A percentile compares a stretch with the other conserved stretches of the same genome.
These are phyloP conservation scores for Daldinia grandis DNA, from an alignment of 495 filamentous ascomycete species.

Conservation along the genomic window DNA sequence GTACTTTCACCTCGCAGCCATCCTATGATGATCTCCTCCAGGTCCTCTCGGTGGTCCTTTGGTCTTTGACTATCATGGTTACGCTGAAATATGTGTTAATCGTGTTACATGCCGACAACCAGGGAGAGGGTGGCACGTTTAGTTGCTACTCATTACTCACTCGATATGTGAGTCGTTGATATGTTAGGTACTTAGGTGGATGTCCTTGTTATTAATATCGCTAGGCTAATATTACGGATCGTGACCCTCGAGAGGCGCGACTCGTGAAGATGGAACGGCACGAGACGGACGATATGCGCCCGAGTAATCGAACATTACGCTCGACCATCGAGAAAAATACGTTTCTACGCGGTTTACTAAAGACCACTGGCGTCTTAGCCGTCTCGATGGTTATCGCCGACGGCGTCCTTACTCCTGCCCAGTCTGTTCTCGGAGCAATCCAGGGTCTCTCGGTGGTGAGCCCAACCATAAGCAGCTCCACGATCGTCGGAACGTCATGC, in stretches of 20 bases:
- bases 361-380: slow-evolving; percentile 73
- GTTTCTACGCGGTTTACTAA: slow-evolving; percentile 62
- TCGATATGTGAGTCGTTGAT: slow-evolving; percentile 63
- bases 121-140: slow-evolving; percentile 82
- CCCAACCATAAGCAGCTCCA: slow-evolving; percentile 57
- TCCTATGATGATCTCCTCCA: slow-evolving; percentile 70
- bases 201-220: neutral
- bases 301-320: slow-evolving; percentile 61
- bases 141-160: slow-evolving; percentile 75
- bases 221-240: slow-evolving; percentile 63
- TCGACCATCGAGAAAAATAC: slow-evolving; percentile 65
- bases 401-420: slow-evolving; percentile 73
- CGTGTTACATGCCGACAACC: slow-evolving; percentile 75
- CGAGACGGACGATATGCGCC: slow-evolving; percentile 60
- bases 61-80: slow-evolving; percentile 77
- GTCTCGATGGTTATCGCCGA: slow-evolving; percentile 76
- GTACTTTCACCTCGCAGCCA: slow-evolving; percentile 68
- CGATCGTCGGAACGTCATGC: slow-evolving; percentile 72
- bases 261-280: slow-evolving; percentile 67
- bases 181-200: neutral
- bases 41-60: slow-evolving; percentile 76
- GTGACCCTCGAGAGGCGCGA: slow-evolving; percentile 62
- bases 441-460: slow-evolving; percentile 67
- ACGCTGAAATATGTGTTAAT: slow-evolving; percentile 77
- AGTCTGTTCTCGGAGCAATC: slow-evolving; percentile 74